Evolutionary conservation across 371 early-diverging fungal species (phyloP).

Genomic region (Choanephora cucurbitarum): DNA sequence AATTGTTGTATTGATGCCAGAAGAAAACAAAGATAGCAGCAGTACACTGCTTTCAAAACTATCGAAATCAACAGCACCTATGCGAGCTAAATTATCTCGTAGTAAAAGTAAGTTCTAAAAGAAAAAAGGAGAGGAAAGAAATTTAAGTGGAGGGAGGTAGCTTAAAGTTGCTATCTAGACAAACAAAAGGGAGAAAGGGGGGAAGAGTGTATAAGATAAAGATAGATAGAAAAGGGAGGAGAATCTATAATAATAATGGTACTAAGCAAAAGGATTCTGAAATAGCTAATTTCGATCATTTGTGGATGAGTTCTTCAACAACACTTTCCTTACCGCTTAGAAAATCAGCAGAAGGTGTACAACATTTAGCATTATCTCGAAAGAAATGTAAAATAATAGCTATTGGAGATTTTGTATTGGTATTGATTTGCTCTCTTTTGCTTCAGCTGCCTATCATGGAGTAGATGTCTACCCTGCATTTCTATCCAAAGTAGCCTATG

Average conservation of each 20-base stretch:
- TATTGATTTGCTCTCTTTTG: slow-evolving; percentile 20
- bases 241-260: no score
- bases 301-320: slow-evolving; percentile 25
- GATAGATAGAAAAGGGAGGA: no score
- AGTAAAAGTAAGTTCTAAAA: slow-evolving; percentile 26
- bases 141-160: slow-evolving; percentile 1
- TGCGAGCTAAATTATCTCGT: slow-evolving; percentile 46
- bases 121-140: slow-evolving; percentile 9
- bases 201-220: background rate
- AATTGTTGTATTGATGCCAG: slow-evolving; percentile 33
- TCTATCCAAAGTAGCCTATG: slow-evolving; percentile 76
- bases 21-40: slow-evolving; percentile 14
- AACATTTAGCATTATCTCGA: slow-evolving; percentile 29
- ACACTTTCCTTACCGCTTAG: slow-evolving; percentile 41
- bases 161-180: background rate
- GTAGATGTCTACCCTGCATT: slow-evolving; percentile 75
- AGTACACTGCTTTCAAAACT: slow-evolving; percentile 38
- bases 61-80: slow-evolving; percentile 50
- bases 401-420: slow-evolving; percentile 51
- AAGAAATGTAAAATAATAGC: slow-evolving; percentile 33
- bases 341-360: slow-evolving; percentile 40
- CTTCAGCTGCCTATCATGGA: slow-evolving; percentile 1
- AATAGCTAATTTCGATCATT: slow-evolving; percentile 23
- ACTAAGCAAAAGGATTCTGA: background rate
- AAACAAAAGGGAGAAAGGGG: background rate